phyloP scores from a whole-genome alignment of 1,284 basidiomycete genomes.

The Fomitopsis schrenkii region DNA sequence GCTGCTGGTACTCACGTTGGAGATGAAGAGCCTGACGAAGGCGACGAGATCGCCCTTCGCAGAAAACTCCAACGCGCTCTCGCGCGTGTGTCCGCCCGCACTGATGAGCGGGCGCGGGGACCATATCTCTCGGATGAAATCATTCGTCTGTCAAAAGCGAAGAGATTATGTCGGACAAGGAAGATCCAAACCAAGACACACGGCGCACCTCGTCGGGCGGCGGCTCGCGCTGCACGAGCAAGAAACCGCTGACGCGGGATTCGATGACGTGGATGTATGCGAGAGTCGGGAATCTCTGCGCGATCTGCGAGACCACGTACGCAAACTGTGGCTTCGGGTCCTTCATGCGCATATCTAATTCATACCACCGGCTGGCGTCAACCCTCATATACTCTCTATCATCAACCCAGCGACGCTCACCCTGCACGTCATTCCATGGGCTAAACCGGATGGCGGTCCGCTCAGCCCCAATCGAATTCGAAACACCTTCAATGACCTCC shows the following conservation, averaged over 20 bases:
- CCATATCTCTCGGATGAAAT: slow-evolving; percentile 33
- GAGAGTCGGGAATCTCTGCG: slow-evolving; percentile 37
- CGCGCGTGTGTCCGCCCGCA: slow-evolving; percentile 33
- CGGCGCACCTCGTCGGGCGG: slow-evolving; percentile 3
- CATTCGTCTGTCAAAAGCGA: slow-evolving; percentile 10
- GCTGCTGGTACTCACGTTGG: slow-evolving; percentile 28
- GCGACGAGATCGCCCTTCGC: slow-evolving; percentile 36
- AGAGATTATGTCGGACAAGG: too few species aligned
- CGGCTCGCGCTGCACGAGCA: slow-evolving; percentile 13
- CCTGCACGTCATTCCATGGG: slow-evolving; percentile 44
- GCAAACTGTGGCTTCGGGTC: slow-evolving; percentile 44
- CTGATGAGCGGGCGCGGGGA: slow-evolving; percentile 26
- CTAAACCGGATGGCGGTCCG: slow-evolving; percentile 48
- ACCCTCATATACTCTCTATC: too few species aligned
- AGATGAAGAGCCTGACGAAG: slow-evolving; percentile 47
- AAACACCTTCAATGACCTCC: slow-evolving; percentile 44
- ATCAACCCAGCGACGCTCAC: slow-evolving; percentile 16
- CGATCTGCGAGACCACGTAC: slow-evolving; percentile 34
- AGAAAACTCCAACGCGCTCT: slow-evolving; percentile 22
- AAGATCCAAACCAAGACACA: not conserved
- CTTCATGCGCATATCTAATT: slow-evolving; percentile 38
- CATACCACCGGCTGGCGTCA: too few species aligned
- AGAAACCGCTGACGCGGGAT: slow-evolving; percentile 22
- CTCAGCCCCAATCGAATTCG: slow-evolving; percentile 32
- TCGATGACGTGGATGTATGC: slow-evolving; percentile 54